Conservation (phyloP, 805 yeast species). For the Sugiyamaella valdiviana region DNA sequence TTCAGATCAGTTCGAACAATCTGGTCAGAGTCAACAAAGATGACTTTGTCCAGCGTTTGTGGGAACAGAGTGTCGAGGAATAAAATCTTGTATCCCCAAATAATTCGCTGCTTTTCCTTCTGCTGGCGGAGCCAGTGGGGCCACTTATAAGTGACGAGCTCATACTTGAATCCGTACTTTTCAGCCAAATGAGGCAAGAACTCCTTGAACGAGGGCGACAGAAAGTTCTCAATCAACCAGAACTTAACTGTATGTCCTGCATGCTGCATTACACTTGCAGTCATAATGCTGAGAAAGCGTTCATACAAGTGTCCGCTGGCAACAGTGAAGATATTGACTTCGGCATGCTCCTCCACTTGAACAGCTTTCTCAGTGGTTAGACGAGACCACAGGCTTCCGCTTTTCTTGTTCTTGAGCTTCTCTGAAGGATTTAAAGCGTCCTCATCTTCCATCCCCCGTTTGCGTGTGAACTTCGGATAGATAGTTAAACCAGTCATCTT, state of each 20-base stretch:
- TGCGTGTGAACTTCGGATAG: slow-evolving; percentile 41
- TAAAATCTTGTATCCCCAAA: slow-evolving; percentile 85
- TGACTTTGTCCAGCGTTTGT: slow-evolving; percentile 60
- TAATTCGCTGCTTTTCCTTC: slow-evolving; percentile 65
- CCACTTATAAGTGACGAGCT: slow-evolving; percentile 84
- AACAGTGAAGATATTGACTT: slow-evolving; percentile 71
- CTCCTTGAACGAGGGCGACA: slow-evolving; percentile 62
- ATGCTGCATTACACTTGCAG: slow-evolving; percentile 63
- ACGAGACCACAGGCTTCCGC: slow-evolving; percentile 13
- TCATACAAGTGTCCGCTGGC: slow-evolving; percentile 82
- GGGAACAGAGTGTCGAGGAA: slow-evolving; percentile 88
- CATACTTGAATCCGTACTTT: slow-evolving; percentile 59
- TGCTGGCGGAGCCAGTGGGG: slow-evolving; percentile 84
- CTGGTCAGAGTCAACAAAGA: slow-evolving; percentile 85
- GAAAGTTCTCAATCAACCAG: slow-evolving; percentile 79
- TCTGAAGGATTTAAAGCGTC: slow-evolving; percentile 18
- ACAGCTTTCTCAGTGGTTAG: slow-evolving; percentile 9
- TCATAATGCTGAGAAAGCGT: slow-evolving; percentile 69
- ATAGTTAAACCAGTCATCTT: slow-evolving; percentile 43
- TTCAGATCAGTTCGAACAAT: slow-evolving; percentile 68
- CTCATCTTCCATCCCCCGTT: slow-evolving; percentile 35
- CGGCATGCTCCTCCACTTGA: slow-evolving; percentile 40
- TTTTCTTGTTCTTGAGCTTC: slow-evolving; percentile 3
- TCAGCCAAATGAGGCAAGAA: slow-evolving; percentile 56
- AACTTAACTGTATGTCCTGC: slow-evolving; percentile 64